phyloP scores from a whole-genome alignment of 768 basidiomycete genomes.

The Boletus vermiculosoides region DNA sequence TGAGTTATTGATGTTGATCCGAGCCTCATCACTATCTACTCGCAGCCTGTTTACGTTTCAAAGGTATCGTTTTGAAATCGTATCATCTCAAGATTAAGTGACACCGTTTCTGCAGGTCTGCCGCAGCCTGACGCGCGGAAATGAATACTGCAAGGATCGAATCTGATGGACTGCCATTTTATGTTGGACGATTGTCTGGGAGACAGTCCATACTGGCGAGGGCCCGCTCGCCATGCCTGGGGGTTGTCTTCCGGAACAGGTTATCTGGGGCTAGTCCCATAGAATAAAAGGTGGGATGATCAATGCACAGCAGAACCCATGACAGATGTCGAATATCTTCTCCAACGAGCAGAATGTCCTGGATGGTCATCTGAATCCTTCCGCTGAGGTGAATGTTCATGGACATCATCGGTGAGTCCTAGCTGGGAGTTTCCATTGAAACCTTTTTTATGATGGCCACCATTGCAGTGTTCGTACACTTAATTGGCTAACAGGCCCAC shows the following conservation, averaged over 20 bases:
- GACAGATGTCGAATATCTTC: background rate
- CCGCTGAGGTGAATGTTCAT: background rate
- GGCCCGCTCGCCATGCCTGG: background rate
- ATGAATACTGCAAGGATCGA: background rate
- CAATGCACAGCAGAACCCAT: background rate
- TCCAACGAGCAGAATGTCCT: background rate
- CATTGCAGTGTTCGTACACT: background rate
- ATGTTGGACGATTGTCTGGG: slow-evolving; percentile 1
- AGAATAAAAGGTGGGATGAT: slow-evolving; percentile 3
- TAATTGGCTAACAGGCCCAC: background rate
- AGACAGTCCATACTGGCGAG: background rate
- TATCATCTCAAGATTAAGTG: background rate
- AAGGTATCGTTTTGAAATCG: background rate
- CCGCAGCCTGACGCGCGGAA: slow-evolving; percentile 8
- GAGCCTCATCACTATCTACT: background rate
- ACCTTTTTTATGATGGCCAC: background rate
- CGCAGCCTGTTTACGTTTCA: background rate
- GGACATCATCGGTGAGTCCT: background rate
- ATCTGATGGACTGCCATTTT: background rate
- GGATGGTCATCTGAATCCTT: background rate
- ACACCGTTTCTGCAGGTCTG: background rate
- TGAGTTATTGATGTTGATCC: too few relatives aligned
- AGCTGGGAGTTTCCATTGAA: background rate
- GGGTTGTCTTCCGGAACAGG: background rate
- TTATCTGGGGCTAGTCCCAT: too few relatives aligned